Conservation (phyloP, 225 moss, liverwort and hornwort genomes). For the Sphagnum tenellum region DNA sequence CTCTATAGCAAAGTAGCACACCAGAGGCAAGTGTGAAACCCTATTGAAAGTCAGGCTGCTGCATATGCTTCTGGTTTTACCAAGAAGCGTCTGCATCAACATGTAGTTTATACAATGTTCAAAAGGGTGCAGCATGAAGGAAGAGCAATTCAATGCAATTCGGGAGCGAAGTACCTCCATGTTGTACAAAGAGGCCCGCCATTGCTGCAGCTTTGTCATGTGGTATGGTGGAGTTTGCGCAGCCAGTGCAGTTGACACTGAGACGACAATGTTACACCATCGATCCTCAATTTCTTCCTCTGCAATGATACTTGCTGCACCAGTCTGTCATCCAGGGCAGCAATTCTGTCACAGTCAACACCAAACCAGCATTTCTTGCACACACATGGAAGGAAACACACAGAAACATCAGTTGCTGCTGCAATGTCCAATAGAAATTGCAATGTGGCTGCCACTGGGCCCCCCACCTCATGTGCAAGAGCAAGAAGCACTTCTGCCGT, state of each 20-base stretch:
- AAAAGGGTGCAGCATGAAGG: no score
- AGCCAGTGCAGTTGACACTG: conserved; percentile 60
- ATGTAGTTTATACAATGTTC: no score
- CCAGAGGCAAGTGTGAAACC: no score
- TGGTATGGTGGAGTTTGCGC: conserved; percentile 42
- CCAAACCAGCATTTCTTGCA: no score
- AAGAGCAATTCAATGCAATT: not conserved
- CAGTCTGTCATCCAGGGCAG: conserved; percentile 23
- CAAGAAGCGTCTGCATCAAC: no score
- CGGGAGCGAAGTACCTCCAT: conserved; percentile 41
- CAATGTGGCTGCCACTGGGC: not conserved
- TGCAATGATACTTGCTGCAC: conserved; percentile 60
- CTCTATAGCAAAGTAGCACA: conserved; percentile 17
- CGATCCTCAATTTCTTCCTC: conserved; percentile 82
- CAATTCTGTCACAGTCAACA: no score
- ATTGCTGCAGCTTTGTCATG: conserved; percentile 39
- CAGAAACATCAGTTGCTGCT: no score
- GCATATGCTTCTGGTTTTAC: no score
- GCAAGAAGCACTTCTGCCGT: conserved; percentile 53
- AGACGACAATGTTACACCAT: conserved; percentile 66
- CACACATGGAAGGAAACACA: no score
- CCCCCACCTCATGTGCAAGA: conserved; percentile 54
- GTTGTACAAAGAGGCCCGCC: conserved; percentile 77
- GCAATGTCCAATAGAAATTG: no score
- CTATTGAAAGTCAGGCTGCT: no score